These are phyloP conservation scores for Coemansia sp. DNA, from an alignment of 192 early-diverging fungal species.

Conservation along the genomic window DNA sequence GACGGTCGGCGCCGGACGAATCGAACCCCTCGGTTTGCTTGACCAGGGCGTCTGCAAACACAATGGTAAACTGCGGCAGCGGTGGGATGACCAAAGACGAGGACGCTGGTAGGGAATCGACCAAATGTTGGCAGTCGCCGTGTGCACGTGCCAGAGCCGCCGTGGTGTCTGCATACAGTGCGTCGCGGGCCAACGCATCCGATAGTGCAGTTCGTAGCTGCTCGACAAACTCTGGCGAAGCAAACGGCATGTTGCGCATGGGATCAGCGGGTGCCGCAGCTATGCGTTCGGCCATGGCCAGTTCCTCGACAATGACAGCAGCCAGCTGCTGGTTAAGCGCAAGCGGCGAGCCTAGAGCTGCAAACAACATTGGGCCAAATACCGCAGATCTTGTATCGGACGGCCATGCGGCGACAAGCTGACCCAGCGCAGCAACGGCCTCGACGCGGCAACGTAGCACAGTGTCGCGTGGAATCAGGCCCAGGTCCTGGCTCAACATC, in stretches of 20 bases:
- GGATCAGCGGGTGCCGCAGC: not conserved
- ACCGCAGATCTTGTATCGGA: conserved; percentile 48
- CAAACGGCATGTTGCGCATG: conserved; percentile 1
- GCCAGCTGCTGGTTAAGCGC: conserved; percentile 78
- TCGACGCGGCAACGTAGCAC: conserved; percentile 80
- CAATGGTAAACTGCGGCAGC: not conserved
- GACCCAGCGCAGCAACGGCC: conserved; percentile 78
- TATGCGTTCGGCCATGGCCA: conserved; percentile 60
- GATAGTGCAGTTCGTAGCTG: conserved; percentile 59
- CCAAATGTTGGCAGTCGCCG: conserved; percentile 62
- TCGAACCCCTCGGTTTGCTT: not conserved
- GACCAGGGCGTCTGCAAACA: not conserved
- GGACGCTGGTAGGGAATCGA: conserved; percentile 62
- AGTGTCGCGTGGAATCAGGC: conserved; percentile 70
- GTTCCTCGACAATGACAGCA: conserved; percentile 78
- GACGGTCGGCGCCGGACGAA: conserved; percentile 51
- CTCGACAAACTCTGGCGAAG: conserved; percentile 54
- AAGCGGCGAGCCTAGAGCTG: conserved; percentile 68
- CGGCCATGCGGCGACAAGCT: conserved; percentile 63
- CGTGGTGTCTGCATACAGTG: conserved; percentile 65
- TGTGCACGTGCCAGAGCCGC: conserved; percentile 63
- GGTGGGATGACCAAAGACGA: conserved; percentile 5
- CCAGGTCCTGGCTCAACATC: conserved; percentile 90
- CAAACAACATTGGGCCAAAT: conserved; percentile 59
- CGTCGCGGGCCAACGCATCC: conserved; percentile 56